Base-by-base conservation (phyloP, 164 flowering plant genomes). In the Tetracentron sinense region DNA sequence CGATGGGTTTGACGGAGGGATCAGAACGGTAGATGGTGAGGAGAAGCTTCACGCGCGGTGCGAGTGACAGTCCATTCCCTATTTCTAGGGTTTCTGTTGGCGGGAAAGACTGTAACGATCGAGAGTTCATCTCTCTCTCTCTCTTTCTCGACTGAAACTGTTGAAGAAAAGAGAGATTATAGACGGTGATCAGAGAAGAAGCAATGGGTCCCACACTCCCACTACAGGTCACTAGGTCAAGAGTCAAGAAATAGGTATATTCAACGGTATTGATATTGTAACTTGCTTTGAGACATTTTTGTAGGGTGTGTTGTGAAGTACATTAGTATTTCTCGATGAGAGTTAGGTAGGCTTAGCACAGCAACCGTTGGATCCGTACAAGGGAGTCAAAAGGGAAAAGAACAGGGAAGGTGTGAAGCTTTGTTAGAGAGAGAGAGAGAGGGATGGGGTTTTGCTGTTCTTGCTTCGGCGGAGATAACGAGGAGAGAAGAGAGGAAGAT, bases 61-160 rank as follows among this genome's bases (percentile, higher is more conserved):
- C 54, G 27, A 89, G 84, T 0, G 83, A 67, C 46, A 92, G 96
- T 6, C 81, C 83, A 65, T 69, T 80, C 4, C 78, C 86, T 16
- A 92, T 76, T 26, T 81, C 85, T 59, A 89, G 77, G 68, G 88
- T 61, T 73, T 79, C 84, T 4, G 86, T 83, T n/a, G 90, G 87
- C 7, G 81, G 57, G 17, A 81, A 71, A 20, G 79, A 62, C 5
- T 74, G 79, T 31, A 75, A 71, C 14, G 69, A 26, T 53, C 58
- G 28, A 54, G 60, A 54, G 50, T 58, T 64, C 78, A 64, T 72
- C 17, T 26, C 66, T 65, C 47, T 64, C 49, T 33, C 62, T 5
- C 3, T n/a, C 53, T 7, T 21, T 38, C 7, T 38, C 7, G 1
- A n/a, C n/a, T n/a, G n/a, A n/a, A n/a, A n/a, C n/a, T n/a, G n/a